phyloP scores from a whole-genome alignment of 1,284 basidiomycete species.

The Xerocomus cyaneibrunnescens region DNA sequence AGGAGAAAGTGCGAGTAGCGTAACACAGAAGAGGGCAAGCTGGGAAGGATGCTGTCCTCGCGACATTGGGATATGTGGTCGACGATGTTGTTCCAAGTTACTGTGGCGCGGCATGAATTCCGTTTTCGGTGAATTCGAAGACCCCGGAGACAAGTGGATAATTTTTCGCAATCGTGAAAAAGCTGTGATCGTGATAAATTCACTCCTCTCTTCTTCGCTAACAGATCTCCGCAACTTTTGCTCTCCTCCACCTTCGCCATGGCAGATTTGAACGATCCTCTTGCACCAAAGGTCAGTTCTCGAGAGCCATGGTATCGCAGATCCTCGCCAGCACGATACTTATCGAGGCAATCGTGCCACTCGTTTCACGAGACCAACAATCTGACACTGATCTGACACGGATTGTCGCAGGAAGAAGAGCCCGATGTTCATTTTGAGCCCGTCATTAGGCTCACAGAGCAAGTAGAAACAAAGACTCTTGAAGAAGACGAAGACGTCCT shows the following conservation, averaged over 20 bases:
- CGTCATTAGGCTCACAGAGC: constrained; percentile 94
- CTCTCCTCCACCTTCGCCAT: constrained; percentile 39
- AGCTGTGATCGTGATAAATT: constrained; percentile 28
- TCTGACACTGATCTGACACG: constrained; percentile 30
- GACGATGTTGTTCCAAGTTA: too few species aligned
- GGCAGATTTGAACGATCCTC: constrained; percentile 63
- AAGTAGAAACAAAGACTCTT: constrained; percentile 92
- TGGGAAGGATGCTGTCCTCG: constrained; percentile 11
- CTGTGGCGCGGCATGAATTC: constrained; percentile 1
- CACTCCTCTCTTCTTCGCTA: constrained; percentile 34
- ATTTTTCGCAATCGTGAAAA: constrained; percentile 19
- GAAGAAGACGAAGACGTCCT: constrained; percentile 94
- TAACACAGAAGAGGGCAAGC: constrained; percentile 37
- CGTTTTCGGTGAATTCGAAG: constrained; percentile 10
- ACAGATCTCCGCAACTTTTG: constrained; percentile 17
- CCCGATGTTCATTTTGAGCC: constrained; percentile 94
- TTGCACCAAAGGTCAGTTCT: constrained; percentile 63
- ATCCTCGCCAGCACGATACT: constrained; percentile 1
- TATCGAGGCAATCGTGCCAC: constrained; percentile 36
- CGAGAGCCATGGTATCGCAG: neutral
- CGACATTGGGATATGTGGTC: constrained; percentile 19
- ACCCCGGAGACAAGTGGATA: constrained; percentile 30
- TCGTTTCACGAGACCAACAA: constrained; percentile 21
- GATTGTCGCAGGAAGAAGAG: constrained; percentile 70
- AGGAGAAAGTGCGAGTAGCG: constrained; percentile 45